Percentiles rank a stretch among this genome's conserved stretches.
phyloP scores from a whole-genome alignment of 306 rosid species.

The Mucuna pruriens region DNA sequence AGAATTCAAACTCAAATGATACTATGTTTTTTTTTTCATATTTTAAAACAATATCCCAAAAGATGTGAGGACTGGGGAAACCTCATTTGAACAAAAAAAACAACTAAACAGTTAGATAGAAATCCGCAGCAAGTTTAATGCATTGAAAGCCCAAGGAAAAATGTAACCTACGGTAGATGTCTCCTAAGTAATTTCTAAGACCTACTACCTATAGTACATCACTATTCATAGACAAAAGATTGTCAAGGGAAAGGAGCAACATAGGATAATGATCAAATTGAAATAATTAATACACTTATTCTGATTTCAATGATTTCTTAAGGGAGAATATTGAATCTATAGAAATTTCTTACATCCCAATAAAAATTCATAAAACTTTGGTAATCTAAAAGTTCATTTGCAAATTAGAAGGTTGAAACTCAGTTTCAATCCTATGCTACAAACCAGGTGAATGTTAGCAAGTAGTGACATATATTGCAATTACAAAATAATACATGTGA shows the following conservation, averaged over 20 bases:
- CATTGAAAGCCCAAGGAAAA: neutral
- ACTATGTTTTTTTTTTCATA: neutral
- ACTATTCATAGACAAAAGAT: neutral
- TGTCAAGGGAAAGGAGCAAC: neutral
- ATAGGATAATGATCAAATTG: neutral
- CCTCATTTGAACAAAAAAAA: neutral
- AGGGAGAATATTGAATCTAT: neutral
- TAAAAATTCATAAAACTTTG: neutral
- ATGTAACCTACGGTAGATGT: neutral
- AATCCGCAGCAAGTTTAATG: neutral
- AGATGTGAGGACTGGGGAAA: neutral
- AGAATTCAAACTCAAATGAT: constrained; percentile 16
- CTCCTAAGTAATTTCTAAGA: neutral
- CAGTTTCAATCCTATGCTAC: neutral
- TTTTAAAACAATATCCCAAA: neutral
- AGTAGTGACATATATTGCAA: neutral
- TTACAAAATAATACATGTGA: neutral
- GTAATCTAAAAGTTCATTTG: neutral
- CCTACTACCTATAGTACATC: neutral
- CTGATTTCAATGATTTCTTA: neutral
- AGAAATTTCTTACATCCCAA: neutral
- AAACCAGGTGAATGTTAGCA: neutral
- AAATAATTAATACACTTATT: neutral
- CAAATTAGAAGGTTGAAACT: neutral
- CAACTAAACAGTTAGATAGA: neutral